phyloP scores from a whole-genome alignment of 1,284 basidiomycete species.

The Abortiporus biennis region DNA sequence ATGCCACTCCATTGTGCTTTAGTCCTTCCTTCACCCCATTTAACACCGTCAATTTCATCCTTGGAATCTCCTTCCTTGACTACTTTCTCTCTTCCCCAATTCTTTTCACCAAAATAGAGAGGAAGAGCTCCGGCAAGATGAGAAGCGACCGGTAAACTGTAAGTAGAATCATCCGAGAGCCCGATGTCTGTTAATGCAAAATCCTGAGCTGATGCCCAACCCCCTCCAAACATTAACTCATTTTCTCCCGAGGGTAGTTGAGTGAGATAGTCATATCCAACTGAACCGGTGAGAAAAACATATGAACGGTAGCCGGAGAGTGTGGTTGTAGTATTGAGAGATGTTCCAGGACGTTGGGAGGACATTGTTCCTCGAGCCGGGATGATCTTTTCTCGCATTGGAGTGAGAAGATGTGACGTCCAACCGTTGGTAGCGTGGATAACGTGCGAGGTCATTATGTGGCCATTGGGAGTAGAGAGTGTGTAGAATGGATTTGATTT shows the following conservation, averaged over 20 bases:
- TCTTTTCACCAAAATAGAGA: slow-evolving; percentile 34
- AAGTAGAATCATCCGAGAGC: slow-evolving; percentile 34
- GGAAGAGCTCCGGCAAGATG: slow-evolving; percentile 37
- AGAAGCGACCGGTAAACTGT: slow-evolving; percentile 26
- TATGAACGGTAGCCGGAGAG: slow-evolving; percentile 42
- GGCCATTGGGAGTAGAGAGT: slow-evolving; percentile 47
- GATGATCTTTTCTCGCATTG: slow-evolving; percentile 39
- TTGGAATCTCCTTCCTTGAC: slow-evolving; percentile 10
- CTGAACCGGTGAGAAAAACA: slow-evolving; percentile 46
- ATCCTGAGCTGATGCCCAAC: slow-evolving; percentile 29
- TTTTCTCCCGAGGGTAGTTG: slow-evolving; percentile 46
- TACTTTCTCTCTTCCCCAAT: slow-evolving; percentile 32
- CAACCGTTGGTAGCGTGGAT: slow-evolving; percentile 82
- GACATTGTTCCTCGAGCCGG: slow-evolving; percentile 61
- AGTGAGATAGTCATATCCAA: slow-evolving; percentile 66
- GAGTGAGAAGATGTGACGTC: slow-evolving; percentile 54
- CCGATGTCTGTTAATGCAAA: slow-evolving; percentile 34
- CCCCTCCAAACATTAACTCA: slow-evolving; percentile 63
- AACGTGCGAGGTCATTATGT: slow-evolving; percentile 49
- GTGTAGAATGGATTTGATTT: slow-evolving; percentile 26
- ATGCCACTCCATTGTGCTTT: slow-evolving; percentile 48
- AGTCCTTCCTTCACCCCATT: slow-evolving; percentile 35
- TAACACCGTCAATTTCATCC: slow-evolving; percentile 9
- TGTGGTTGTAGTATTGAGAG: slow-evolving; percentile 18
- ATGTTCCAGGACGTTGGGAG: slow-evolving; percentile 49